Evolutionary conservation across 2,329 filamentous ascomycete species (phyloP).

Genomic region (Ceratocystis diversiconidia): DNA sequence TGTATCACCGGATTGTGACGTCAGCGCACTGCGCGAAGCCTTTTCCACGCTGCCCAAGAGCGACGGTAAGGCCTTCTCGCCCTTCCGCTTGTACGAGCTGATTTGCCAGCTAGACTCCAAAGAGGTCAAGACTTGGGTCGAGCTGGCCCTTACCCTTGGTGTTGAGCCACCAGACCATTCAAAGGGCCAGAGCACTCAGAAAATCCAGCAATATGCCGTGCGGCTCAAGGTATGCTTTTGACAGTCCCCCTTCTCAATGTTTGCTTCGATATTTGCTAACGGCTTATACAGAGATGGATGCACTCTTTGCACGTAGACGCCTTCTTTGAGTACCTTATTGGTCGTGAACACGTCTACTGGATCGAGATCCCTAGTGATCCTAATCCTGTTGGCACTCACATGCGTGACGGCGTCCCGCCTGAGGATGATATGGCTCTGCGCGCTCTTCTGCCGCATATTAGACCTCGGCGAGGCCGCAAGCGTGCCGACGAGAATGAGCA

Average conservation of each 20-base stretch:
- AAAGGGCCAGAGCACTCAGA: constrained; percentile 80
- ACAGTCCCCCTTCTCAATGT: not conserved
- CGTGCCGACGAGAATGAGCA: constrained; percentile 48
- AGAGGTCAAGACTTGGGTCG: constrained; percentile 86
- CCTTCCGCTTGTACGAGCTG: constrained; percentile 61
- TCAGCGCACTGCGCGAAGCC: constrained; percentile 53
- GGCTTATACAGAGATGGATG: constrained; percentile 63
- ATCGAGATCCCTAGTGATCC: constrained; percentile 54
- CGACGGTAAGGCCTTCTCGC: constrained; percentile 73
- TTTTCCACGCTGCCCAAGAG: constrained; percentile 74
- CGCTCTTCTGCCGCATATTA: constrained; percentile 65
- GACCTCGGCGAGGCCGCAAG: constrained; percentile 46
- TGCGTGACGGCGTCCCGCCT: constrained; percentile 65
- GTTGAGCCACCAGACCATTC: constrained; percentile 70
- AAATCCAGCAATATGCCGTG: constrained; percentile 89
- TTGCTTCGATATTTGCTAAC: not conserved
- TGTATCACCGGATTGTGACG: constrained; percentile 52
- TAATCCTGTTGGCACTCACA: constrained; percentile 47
- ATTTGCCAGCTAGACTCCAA: constrained; percentile 65
- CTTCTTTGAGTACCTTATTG: constrained; percentile 78
- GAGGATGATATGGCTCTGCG: constrained; percentile 83
- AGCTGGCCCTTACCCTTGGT: constrained; percentile 72
- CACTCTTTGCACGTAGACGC: constrained; percentile 89
- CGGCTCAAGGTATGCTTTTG: constrained; percentile 56
- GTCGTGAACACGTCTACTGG: constrained; percentile 56